Evolutionary conservation across 2,329 filamentous ascomycete genomes (phyloP).

Genomic region (Colletotrichum tamarilloi): DNA sequence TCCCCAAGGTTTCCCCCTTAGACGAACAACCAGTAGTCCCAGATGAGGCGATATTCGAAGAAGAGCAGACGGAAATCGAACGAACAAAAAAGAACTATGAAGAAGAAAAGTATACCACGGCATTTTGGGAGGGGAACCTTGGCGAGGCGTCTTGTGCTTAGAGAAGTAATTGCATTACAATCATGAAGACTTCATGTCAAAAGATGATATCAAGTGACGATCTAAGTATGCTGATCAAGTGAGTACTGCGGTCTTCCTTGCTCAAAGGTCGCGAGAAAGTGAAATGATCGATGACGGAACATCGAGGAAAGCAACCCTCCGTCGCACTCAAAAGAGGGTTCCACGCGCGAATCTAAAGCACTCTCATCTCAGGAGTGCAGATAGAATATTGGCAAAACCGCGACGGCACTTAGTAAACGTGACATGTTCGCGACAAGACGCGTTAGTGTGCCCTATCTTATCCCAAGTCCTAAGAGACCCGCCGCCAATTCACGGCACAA

Average conservation of each 20-base stretch:
- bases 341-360: too few species aligned
- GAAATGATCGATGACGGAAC: too few species aligned
- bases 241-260: background rate
- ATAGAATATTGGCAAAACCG: background rate
- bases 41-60: constrained; percentile 30
- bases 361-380: background rate
- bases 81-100: background rate
- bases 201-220: background rate
- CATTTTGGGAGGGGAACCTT: constrained; percentile 11
- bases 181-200: background rate
- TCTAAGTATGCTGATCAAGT: background rate
- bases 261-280: too few species aligned
- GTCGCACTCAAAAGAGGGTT: too few species aligned
- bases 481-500: background rate
- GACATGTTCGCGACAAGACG: constrained; percentile 10
- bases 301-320: too few species aligned
- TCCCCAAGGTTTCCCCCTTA: background rate
- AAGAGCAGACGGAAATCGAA: background rate
- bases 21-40: background rate
- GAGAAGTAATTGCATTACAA: constrained; percentile 25
- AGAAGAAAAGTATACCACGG: constrained; percentile 24
- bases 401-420: background rate
- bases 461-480: background rate
- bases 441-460: constrained; percentile 22
- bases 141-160: constrained; percentile 34